Evolutionary conservation across 306 rosid genomes (phyloP).

Genomic region (Pueraria montana): DNA sequence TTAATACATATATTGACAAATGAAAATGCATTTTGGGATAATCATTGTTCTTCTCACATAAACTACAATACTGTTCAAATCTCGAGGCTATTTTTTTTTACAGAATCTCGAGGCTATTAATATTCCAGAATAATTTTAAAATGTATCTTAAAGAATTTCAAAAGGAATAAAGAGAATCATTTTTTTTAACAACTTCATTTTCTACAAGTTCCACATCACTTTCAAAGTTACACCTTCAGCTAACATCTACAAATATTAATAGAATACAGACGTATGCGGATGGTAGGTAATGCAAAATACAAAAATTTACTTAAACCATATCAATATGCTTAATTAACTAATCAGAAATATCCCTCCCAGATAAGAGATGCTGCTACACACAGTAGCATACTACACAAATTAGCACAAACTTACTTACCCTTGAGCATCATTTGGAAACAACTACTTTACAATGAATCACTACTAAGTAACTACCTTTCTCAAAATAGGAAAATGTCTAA

Average conservation of each 20-base stretch:
- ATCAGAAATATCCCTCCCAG: not conserved
- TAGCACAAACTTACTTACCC: constrained; percentile 11
- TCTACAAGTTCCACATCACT: constrained; percentile 12
- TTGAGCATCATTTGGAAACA: constrained; percentile 35
- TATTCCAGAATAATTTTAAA: not conserved
- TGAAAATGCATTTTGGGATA: too few species aligned
- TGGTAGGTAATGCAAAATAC: not conserved
- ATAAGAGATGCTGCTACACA: not conserved
- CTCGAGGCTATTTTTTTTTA: too few species aligned
- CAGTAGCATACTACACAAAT: not conserved
- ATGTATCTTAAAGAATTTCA: not conserved
- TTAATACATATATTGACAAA: too few species aligned
- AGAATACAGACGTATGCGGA: not conserved
- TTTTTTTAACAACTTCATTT: not conserved
- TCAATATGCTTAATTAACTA: not conserved
- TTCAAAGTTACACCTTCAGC: constrained; percentile 10
- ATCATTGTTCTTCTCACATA: too few species aligned
- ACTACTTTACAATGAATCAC: constrained; percentile 35
- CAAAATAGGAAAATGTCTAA: constrained; percentile 30
- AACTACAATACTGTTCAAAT: too few species aligned
- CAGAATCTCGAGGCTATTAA: not conserved
- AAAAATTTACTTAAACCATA: not conserved
- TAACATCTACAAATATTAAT: constrained; percentile 27
- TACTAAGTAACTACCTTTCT: constrained; percentile 28
- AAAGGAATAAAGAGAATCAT: not conserved